These are phyloP conservation scores for Annulohypoxylon maeteangense DNA, from an alignment of 495 filamentous ascomycete species.

Conservation along the genomic window DNA sequence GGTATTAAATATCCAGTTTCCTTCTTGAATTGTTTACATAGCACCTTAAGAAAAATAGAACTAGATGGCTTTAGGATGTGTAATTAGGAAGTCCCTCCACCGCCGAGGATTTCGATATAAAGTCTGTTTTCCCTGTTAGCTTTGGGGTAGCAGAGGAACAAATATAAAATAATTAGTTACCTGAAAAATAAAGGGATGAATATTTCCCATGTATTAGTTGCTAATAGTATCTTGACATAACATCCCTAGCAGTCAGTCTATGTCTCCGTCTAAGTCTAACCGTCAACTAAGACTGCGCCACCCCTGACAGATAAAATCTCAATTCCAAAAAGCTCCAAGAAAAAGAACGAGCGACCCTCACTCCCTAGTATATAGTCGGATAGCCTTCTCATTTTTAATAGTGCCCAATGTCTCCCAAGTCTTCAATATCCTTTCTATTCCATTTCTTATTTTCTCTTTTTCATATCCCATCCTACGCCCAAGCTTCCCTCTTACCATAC, in stretches of 20 bases:
- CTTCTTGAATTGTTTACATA: too few relatives aligned
- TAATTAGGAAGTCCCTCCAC: too few relatives aligned
- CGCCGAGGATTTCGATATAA: neutral
- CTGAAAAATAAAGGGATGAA: neutral
- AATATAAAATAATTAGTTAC: too few relatives aligned
- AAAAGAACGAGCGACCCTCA: constrained; percentile 15
- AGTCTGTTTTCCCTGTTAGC: too few relatives aligned
- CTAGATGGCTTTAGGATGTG: too few relatives aligned
- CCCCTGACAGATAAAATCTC: constrained; percentile 22
- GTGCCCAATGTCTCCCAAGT: neutral
- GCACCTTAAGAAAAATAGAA: too few relatives aligned
- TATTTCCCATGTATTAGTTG: constrained; percentile 16
- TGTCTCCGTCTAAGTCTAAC: neutral
- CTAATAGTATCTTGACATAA: constrained; percentile 8
- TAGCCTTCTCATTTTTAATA: constrained; percentile 6
- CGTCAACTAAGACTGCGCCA: neutral
- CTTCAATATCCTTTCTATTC: neutral
- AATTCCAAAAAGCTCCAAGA: constrained; percentile 30
- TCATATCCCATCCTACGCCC: neutral
- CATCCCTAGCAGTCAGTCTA: constrained; percentile 16
- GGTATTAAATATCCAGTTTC: too few relatives aligned
- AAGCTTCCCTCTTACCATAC: constrained; percentile 35
- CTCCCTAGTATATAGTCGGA: constrained; percentile 25
- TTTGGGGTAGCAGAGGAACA: too few relatives aligned
- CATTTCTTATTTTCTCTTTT: neutral